These are phyloP conservation scores for Lagenidium sp. DNA, from an alignment of 352 stramenopile species.

Conservation along the genomic window DNA sequence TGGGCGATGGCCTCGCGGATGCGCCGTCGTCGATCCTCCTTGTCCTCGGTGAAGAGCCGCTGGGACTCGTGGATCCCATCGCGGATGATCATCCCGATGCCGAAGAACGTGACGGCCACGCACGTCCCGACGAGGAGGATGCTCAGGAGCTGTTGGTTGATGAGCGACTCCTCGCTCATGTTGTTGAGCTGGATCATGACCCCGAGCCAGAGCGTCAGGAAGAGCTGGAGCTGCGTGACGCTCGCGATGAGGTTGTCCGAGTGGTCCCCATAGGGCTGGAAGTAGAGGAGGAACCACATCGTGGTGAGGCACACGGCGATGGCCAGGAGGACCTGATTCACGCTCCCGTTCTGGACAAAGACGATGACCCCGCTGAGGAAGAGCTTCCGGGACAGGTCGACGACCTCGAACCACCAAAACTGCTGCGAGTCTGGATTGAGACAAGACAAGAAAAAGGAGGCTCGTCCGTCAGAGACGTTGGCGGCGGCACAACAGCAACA, in stretches of 20 bases:
- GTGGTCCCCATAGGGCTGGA: conserved; percentile 62
- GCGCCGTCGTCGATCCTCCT: conserved; percentile 25
- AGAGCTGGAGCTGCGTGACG: conserved; percentile 69
- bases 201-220: conserved; percentile 74
- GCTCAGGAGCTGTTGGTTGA: conserved; percentile 54
- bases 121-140: conserved; percentile 55
- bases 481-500: no score
- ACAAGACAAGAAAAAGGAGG: conserved; percentile 1
- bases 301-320: conserved; percentile 58
- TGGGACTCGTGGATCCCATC: conserved; percentile 42
- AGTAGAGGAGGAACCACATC: conserved; percentile 76
- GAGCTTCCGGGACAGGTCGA: conserved; percentile 70
- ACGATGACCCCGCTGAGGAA: conserved; percentile 67
- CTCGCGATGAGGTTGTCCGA: conserved; percentile 67
- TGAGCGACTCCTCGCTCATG: conserved; percentile 46
- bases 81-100: conserved; percentile 43
- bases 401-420: conserved; percentile 80
- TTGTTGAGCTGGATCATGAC: conserved; percentile 66
- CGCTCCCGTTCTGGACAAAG: conserved; percentile 61
- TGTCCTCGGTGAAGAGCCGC: conserved; percentile 26
- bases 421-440: conserved; percentile 30
- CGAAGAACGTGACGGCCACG: conserved; percentile 51
- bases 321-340: conserved; percentile 57
- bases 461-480: no score
- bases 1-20: conserved; percentile 25